Percentiles rank a stretch among this genome's conserved stretches.
These are phyloP conservation scores for Tetragonia tetragonoides DNA, from an alignment of 148 eudicot genomes.

Conservation along the genomic window DNA sequence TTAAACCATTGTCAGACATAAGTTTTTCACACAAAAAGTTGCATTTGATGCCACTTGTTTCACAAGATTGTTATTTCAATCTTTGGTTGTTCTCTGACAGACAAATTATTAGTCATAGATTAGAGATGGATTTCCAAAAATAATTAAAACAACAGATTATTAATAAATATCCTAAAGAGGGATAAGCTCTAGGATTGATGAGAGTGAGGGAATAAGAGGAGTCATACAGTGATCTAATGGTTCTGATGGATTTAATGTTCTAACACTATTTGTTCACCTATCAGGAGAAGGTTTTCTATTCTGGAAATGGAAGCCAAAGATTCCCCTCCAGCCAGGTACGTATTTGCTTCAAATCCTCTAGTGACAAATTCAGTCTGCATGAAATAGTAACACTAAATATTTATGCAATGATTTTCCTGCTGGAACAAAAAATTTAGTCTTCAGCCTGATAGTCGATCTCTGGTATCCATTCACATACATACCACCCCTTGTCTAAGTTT, in stretches of 20 bases:
- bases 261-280: not conserved
- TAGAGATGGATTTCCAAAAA: not conserved
- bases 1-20: not conserved
- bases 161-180: too few relatives aligned
- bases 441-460: too few relatives aligned
- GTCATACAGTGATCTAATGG: not conserved
- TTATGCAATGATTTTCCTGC: too few relatives aligned
- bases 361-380: not conserved
- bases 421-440: too few relatives aligned
- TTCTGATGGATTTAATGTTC: not conserved
- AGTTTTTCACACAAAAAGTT: not conserved
- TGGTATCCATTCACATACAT: too few relatives aligned
- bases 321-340: constrained; percentile 21
- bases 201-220: too few relatives aligned
- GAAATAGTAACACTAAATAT: too few relatives aligned
- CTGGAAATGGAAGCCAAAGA: constrained; percentile 24
- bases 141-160: too few relatives aligned
- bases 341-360: not conserved
- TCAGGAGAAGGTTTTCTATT: constrained; percentile 32
- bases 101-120: not conserved
- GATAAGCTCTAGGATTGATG: not conserved
- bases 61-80: not conserved
- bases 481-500: too few relatives aligned
- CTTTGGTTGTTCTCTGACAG: not conserved
- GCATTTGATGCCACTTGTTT: not conserved